A percentile compares a stretch with the other conserved stretches of the same genome.
phyloP scores from a whole-genome alignment of 371 early-diverging fungal species.

The Actinomucor elegans region DNA sequence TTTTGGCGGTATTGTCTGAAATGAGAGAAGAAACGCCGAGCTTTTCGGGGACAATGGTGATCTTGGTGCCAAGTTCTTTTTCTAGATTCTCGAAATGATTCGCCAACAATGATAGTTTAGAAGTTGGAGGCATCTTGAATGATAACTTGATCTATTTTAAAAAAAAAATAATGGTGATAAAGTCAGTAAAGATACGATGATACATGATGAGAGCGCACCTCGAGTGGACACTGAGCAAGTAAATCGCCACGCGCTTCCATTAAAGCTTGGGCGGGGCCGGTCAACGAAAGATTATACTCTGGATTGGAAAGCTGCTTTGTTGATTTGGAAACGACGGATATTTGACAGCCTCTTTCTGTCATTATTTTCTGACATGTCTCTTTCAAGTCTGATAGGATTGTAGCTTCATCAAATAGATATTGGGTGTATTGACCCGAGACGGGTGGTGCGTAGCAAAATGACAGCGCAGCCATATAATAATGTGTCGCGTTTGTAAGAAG shows the following conservation, averaged over 20 bases:
- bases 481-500: neutral
- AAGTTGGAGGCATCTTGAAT: constrained; percentile 17
- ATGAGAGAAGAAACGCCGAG: constrained; percentile 23
- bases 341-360: constrained; percentile 20
- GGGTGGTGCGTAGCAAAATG: constrained; percentile 30
- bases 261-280: constrained; percentile 18
- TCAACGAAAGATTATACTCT: constrained; percentile 25
- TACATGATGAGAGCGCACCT: constrained; percentile 11
- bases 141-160: constrained; percentile 15
- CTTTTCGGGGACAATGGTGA: constrained; percentile 21
- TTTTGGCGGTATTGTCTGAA: constrained; percentile 32
- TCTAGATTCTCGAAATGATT: constrained; percentile 29
- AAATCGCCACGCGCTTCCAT: constrained; percentile 33
- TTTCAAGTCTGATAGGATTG: constrained; percentile 8
- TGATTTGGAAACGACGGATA: constrained; percentile 14
- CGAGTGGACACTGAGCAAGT: constrained; percentile 19
- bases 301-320: constrained; percentile 3
- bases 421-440: constrained; percentile 23
- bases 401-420: constrained; percentile 7
- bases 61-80: constrained; percentile 31
- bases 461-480: constrained; percentile 20
- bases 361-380: constrained; percentile 23
- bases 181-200: neutral
- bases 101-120: constrained; percentile 1
- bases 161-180: neutral